phyloP scores from a whole-genome alignment of 352 stramenopile genomes.

The Pythium insidiosum region DNA sequence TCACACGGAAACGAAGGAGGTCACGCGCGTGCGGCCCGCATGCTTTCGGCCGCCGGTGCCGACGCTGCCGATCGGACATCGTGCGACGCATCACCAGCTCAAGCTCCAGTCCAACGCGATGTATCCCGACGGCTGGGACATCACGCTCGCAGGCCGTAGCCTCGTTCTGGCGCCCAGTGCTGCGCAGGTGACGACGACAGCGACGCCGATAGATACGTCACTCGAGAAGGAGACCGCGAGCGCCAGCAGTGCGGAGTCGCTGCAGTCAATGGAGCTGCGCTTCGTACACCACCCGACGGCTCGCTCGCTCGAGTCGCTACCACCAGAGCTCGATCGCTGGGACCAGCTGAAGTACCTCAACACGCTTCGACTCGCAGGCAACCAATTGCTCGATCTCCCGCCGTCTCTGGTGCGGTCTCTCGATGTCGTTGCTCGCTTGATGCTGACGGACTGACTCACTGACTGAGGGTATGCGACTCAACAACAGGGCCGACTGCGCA shows the following conservation, averaged over 20 bases:
- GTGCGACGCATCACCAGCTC: too few species aligned
- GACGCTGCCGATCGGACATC: slow-evolving; percentile 23
- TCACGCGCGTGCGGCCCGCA: slow-evolving; percentile 38
- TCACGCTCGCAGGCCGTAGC: slow-evolving; percentile 7
- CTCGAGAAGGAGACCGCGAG: background rate
- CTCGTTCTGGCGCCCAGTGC: slow-evolving; percentile 1
- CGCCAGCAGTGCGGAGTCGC: background rate
- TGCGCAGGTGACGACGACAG: background rate
- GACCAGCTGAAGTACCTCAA: slow-evolving; percentile 34
- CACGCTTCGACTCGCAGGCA: slow-evolving; percentile 38
- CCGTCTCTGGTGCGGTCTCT: slow-evolving; percentile 41
- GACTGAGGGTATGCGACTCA: too few species aligned
- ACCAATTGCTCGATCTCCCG: slow-evolving; percentile 54
- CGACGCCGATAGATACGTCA: background rate
- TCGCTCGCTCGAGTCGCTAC: slow-evolving; percentile 24
- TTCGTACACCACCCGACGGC: slow-evolving; percentile 44
- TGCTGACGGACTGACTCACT: too few species aligned
- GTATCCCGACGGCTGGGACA: slow-evolving; percentile 15
- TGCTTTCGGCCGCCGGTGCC: slow-evolving; percentile 51
- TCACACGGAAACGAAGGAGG: slow-evolving; percentile 30
- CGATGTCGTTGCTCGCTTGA: background rate
- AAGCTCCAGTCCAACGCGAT: too few species aligned
- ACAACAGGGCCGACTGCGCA: slow-evolving; percentile 41
- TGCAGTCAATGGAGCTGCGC: slow-evolving; percentile 27
- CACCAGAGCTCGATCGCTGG: slow-evolving; percentile 41